phyloP scores from a whole-genome alignment of 1,139 yeast genomes.

The Pneumocystis carinii region DNA sequence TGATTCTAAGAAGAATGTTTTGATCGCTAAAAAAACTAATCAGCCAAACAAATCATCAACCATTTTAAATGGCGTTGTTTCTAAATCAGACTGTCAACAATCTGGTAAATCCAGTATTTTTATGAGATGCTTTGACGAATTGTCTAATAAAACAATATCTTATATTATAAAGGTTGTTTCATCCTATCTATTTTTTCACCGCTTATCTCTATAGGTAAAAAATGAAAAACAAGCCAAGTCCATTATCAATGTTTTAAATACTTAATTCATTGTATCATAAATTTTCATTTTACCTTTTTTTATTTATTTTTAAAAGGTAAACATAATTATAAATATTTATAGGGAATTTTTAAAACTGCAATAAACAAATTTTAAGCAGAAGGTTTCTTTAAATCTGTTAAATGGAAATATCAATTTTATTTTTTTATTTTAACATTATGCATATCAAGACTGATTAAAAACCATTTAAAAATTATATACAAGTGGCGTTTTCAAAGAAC shows the following conservation, averaged over 20 bases:
- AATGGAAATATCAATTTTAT: no score
- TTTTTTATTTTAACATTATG: no score
- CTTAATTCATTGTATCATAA: background rate
- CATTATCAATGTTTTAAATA: background rate
- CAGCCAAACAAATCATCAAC: background rate
- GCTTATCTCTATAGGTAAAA: background rate
- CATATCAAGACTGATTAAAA: no score
- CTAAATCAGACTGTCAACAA: background rate
- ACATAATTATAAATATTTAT: background rate
- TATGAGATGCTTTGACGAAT: background rate
- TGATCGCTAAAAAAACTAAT: background rate
- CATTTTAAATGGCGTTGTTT: background rate
- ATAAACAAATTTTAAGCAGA: no score
- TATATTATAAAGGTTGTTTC: background rate
- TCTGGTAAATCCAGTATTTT: background rate
- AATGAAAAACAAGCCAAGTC: background rate
- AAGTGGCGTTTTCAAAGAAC: background rate
- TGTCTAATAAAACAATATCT: background rate
- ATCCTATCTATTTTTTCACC: background rate
- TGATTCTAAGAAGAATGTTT: background rate
- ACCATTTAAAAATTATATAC: background rate
- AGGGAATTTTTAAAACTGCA: background rate
- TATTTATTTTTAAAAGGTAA: background rate
- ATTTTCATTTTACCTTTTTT: background rate
- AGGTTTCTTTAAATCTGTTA: no score